Evolutionary conservation across 2,329 filamentous ascomycete genomes (phyloP), one percentile per base, ranked within the genome.

Genomic region (Aulographum hederae): DNA sequence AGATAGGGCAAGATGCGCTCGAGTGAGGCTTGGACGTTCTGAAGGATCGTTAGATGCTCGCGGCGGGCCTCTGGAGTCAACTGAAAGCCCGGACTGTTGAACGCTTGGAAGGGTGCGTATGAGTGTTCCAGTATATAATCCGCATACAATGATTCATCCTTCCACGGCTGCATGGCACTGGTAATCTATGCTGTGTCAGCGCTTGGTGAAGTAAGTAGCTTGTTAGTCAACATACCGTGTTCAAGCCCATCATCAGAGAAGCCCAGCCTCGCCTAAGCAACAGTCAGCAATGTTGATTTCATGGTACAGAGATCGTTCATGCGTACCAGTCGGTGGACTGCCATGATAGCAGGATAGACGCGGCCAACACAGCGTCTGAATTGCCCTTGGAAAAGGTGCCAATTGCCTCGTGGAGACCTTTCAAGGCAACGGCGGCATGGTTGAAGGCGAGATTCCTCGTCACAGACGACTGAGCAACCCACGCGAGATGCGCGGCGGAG

Each of bases 241-340:
- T 82, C 37, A 85, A 85, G 37, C 85, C 86, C 47, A 86, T 79
- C 64, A 93, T 89, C 37, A 94, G 62, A 41, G 85, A 85, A 39
- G 78, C 82, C 86, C 86, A 95, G 55, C 76, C 79, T 52, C 77
- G 76, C 79, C 84, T 92, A 50, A 45, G 26, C 27, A 28, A 14
- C 13, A 11, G 34, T 34, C 31, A 33, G 32, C 26, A 14, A 4
- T 20, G 28, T 16, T 45, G 27, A 28, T 45, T 10, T 14, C 17
- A 25, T 21, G 16, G 5, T 20, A 28, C 26, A 15, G 6, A 12
- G 4, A 13, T 18, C 8, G 13, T 14, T 11, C 3, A 12, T 23
- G 60, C 75, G 63, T 67, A 91, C 86, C 85, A 95, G 60, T 95
- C 86, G 37, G 77, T 89, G 34, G 82, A 80, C 59, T 95, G 86